Conservation (phyloP, 2,329 filamentous ascomycete genomes). For the Drechslerella coelobrocha region DNA sequence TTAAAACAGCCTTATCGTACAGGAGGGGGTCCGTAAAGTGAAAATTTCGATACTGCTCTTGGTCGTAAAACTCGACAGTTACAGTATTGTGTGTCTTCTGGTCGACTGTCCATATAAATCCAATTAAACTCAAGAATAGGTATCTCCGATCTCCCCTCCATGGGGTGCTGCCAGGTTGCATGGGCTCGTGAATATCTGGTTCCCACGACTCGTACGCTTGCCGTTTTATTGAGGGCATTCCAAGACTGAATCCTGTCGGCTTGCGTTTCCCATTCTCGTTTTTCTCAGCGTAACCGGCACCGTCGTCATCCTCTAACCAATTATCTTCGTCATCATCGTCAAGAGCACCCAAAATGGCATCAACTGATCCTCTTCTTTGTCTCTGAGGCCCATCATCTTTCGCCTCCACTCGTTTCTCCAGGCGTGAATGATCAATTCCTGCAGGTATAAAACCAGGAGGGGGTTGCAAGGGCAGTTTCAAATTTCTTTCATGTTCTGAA, state of each 20-base stretch:
- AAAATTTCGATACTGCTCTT: slow-evolving; percentile 79
- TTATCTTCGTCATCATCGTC: slow-evolving; percentile 69
- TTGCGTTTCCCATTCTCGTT: slow-evolving; percentile 71
- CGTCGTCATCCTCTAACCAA: slow-evolving; percentile 94
- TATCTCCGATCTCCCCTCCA: slow-evolving; percentile 96
- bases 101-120: slow-evolving; percentile 95
- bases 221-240: slow-evolving; percentile 62
- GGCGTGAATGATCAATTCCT: slow-evolving; percentile 21
- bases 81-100: slow-evolving; percentile 93
- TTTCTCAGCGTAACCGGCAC: slow-evolving; percentile 79
- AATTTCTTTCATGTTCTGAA: slow-evolving; percentile 65
- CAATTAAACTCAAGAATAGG: slow-evolving; percentile 82
- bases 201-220: slow-evolving; percentile 62
- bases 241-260: slow-evolving; percentile 56
- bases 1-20: slow-evolving; percentile 94
- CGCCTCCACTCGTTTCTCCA: slow-evolving; percentile 29
- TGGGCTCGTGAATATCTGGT: slow-evolving; percentile 78
- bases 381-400: slow-evolving; percentile 12
- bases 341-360: slow-evolving; percentile 60
- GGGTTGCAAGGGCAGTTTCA: slow-evolving; percentile 70
- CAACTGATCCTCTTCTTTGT: slow-evolving; percentile 55
- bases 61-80: slow-evolving; percentile 96
- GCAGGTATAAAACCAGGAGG: slow-evolving; percentile 66
- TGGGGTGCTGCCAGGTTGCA: slow-evolving; percentile 92
- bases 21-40: slow-evolving; percentile 96